Conservation (phyloP, 2,329 filamentous ascomycete species). For the Pseudogymnoascus sp. region DNA sequence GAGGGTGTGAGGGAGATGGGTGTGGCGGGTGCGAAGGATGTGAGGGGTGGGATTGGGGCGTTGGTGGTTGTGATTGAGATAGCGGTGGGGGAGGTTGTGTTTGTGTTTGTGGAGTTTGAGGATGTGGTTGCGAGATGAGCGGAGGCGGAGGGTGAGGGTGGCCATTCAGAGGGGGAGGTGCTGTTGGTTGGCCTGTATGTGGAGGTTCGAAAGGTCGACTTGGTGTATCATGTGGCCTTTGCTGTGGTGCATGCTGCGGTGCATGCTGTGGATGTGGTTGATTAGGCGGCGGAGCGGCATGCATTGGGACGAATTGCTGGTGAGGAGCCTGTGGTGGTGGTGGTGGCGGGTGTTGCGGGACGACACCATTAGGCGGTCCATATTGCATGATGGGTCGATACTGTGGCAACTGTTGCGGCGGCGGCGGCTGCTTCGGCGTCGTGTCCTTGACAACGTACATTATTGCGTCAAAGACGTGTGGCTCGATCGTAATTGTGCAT, state of each 20-base stretch:
- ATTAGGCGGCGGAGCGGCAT: conserved; percentile 24
- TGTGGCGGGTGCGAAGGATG: neutral
- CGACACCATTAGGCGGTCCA: conserved; percentile 52
- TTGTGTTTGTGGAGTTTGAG: conserved; percentile 16
- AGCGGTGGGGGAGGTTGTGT: conserved; percentile 12
- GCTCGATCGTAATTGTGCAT: conserved; percentile 68
- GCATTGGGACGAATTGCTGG: conserved; percentile 43
- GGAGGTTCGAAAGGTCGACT: neutral
- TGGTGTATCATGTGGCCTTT: conserved; percentile 21
- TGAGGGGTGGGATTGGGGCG: neutral
- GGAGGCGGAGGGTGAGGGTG: conserved; percentile 20
- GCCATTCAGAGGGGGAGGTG: conserved; percentile 22
- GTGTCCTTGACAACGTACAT: conserved; percentile 64
- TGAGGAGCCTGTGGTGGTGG: conserved; percentile 23
- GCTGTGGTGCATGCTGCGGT: conserved; percentile 22
- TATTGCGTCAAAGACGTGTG: conserved; percentile 68
- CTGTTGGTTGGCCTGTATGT: neutral
- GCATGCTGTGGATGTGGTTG: neutral
- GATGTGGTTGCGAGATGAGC: neutral
- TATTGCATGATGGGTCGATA: conserved; percentile 55
- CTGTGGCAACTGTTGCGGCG: conserved; percentile 25
- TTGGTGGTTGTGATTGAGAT: conserved; percentile 10
- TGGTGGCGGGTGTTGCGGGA: conserved; percentile 42
- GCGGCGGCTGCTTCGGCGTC: conserved; percentile 36
- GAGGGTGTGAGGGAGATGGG: conserved; percentile 3